Conservation (phyloP, 192 early-diverging fungal species). For the Coemansia sp. region DNA sequence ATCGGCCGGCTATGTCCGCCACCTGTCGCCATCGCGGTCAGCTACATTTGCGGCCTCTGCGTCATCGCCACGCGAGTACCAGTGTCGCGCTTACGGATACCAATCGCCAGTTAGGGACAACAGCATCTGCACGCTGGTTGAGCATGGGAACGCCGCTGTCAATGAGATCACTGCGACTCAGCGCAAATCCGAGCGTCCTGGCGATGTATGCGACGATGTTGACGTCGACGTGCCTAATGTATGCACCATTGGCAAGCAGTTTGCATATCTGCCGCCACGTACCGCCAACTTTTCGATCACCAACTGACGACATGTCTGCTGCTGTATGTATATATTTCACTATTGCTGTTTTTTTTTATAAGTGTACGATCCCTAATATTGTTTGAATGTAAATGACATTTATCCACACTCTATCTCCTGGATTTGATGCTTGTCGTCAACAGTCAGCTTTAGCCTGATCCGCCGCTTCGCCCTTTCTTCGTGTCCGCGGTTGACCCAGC, state of each 20-base stretch:
- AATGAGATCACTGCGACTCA: neutral
- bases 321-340: neutral
- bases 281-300: slow-evolving; percentile 31
- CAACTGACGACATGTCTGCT: slow-evolving; percentile 10
- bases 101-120: slow-evolving; percentile 1
- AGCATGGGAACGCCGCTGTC: neutral
- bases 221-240: slow-evolving; percentile 25
- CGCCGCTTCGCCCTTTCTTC: slow-evolving; percentile 44
- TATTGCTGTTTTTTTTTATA: neutral
- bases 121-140: slow-evolving; percentile 9
- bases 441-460: slow-evolving; percentile 42
- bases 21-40: slow-evolving; percentile 19
- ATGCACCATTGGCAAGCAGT: slow-evolving; percentile 11
- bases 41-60: slow-evolving; percentile 8
- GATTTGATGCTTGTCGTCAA: slow-evolving; percentile 47
- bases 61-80: neutral
- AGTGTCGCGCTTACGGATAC: neutral
- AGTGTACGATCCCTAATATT: neutral
- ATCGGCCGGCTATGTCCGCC: slow-evolving; percentile 7
- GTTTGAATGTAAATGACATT: neutral
- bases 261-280: slow-evolving; percentile 51
- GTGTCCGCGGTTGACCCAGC: slow-evolving; percentile 42
- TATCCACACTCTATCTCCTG: slow-evolving; percentile 47
- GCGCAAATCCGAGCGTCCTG: neutral
- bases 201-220: slow-evolving; percentile 4